phyloP scores from a whole-genome alignment of 1,284 basidiomycete genomes.

The Irpex sp. region DNA sequence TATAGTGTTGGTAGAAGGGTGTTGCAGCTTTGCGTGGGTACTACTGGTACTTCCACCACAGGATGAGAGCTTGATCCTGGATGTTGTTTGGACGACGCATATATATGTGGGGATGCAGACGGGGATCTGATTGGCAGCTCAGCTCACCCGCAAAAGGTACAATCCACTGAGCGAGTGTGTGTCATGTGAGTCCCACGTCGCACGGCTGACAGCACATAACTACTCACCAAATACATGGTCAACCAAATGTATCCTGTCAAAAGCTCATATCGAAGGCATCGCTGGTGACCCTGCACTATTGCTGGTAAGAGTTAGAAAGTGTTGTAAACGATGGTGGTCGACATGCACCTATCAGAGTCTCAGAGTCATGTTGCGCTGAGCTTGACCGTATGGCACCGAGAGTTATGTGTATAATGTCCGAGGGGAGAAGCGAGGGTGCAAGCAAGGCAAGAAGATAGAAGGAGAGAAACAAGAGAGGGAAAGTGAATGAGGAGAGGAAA shows the following conservation, averaged over 20 bases:
- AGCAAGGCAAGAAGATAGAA: background rate
- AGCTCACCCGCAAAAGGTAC: background rate
- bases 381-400: background rate
- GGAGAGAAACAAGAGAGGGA: background rate
- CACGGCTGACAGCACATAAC: background rate
- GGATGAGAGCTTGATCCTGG: background rate
- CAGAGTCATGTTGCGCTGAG: too few species aligned
- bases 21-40: background rate
- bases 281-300: background rate
- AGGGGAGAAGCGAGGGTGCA: background rate
- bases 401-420: background rate
- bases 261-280: background rate
- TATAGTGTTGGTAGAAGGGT: too few species aligned
- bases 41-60: background rate
- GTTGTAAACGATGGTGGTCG: background rate
- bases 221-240: background rate
- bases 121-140: background rate
- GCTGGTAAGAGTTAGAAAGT: background rate
- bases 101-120: background rate
- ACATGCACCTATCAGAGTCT: conserved; percentile 12
- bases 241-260: background rate
- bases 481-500: background rate
- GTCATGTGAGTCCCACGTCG: background rate
- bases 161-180: background rate
- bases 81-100: background rate